Conservation (phyloP, 1,284 basidiomycete species). For the Inonotus obliquus region DNA sequence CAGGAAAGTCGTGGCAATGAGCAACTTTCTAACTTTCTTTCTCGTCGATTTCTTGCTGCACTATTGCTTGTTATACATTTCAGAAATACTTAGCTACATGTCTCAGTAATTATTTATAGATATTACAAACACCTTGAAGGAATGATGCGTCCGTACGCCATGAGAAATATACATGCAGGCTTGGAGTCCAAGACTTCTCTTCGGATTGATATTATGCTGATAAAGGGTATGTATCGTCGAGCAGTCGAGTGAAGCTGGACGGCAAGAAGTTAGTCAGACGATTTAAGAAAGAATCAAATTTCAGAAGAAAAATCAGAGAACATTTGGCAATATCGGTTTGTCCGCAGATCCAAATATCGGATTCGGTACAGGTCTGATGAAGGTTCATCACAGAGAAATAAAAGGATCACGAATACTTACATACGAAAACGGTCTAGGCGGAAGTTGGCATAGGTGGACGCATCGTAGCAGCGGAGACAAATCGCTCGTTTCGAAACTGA, state of each 20-base stretch:
- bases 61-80: not conserved
- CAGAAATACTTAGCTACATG: not conserved
- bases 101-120: not conserved
- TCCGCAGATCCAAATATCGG: conserved; percentile 30
- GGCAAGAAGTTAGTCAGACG: not conserved
- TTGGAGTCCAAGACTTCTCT: not conserved
- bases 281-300: not conserved
- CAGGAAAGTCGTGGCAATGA: too few species aligned
- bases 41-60: not conserved
- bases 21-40: too few species aligned
- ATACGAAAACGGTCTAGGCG: conserved; percentile 2
- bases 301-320: conserved; percentile 25
- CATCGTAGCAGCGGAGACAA: conserved; percentile 50
- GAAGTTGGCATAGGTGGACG: conserved; percentile 41
- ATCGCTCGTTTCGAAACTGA: conserved; percentile 48
- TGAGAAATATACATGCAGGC: not conserved
- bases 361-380: conserved; percentile 46
- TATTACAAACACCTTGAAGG: not conserved
- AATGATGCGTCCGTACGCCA: not conserved
- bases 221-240: not conserved
- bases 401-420: conserved; percentile 8
- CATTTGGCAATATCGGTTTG: conserved; percentile 34
- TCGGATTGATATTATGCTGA: not conserved
- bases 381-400: conserved; percentile 31
- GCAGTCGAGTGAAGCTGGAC: not conserved